Evolutionary conservation across 2,329 filamentous ascomycete species (phyloP).

Genomic region (Cladosporium sp.): DNA sequence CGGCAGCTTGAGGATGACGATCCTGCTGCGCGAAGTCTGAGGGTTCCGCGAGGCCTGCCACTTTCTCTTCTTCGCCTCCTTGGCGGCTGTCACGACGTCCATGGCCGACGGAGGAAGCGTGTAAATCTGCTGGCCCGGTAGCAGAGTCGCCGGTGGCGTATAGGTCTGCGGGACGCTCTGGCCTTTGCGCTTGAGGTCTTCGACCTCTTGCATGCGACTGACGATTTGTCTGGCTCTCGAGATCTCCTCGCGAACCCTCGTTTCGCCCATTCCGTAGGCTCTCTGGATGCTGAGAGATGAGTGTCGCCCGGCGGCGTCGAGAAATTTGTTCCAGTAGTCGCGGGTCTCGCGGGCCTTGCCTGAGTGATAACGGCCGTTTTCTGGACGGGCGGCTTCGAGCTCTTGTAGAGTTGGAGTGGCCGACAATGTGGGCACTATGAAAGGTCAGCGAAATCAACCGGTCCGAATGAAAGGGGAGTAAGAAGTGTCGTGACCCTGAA

Average conservation of each 20-base stretch:
- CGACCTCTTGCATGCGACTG: not conserved
- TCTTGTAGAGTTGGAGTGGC: not conserved
- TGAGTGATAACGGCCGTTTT: not conserved
- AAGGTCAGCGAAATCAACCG: not conserved
- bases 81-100: not conserved
- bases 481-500: no score
- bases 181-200: not conserved
- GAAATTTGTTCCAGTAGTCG: slow-evolving; percentile 2
- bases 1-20: not conserved
- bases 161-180: not conserved
- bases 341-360: not conserved
- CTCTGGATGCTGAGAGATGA: not conserved
- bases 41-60: no score
- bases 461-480: no score
- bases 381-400: slow-evolving; percentile 1
- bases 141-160: not conserved
- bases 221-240: not conserved
- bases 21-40: not conserved
- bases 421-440: not conserved
- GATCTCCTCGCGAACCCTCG: not conserved
- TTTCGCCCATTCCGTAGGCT: not conserved
- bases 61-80: not conserved
- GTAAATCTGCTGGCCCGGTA: slow-evolving; percentile 1
- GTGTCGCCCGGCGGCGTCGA: not conserved
- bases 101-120: not conserved